Evolutionary conservation across 208 protist species (phyloP).

Genomic region (Naegleria lovaniensis): DNA sequence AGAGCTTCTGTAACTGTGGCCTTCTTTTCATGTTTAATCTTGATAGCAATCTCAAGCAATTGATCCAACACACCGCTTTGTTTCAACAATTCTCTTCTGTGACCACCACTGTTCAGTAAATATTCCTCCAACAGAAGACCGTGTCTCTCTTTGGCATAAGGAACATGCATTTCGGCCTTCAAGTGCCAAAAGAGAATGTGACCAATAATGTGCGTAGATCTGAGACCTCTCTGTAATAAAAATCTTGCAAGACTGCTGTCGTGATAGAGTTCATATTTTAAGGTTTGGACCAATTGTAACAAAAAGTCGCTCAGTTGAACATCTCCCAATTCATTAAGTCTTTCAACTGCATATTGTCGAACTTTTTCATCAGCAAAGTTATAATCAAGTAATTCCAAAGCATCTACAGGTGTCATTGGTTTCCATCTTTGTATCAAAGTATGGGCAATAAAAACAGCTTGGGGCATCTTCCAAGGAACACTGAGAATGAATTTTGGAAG

Average conservation of each 20-base stretch:
- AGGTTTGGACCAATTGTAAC: slow-evolving; percentile 70
- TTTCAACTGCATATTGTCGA: slow-evolving; percentile 61
- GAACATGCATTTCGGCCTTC: slow-evolving; percentile 66
- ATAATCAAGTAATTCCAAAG: slow-evolving; percentile 15
- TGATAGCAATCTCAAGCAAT: slow-evolving; percentile 56
- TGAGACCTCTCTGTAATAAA: slow-evolving; percentile 59
- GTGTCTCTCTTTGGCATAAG: slow-evolving; percentile 60
- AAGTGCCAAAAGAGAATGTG: slow-evolving; percentile 77
- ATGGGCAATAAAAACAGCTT: slow-evolving; percentile 58
- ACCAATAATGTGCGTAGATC: slow-evolving; percentile 63
- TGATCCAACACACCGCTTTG: slow-evolving; percentile 51
- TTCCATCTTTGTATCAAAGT: slow-evolving; percentile 39
- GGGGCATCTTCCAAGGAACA: slow-evolving; percentile 60
- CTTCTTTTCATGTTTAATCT: slow-evolving; percentile 50
- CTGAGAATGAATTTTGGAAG: slow-evolving; percentile 64
- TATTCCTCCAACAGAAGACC: slow-evolving; percentile 66
- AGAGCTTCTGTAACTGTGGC: not conserved
- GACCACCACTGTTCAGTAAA: not conserved
- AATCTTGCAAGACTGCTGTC: slow-evolving; percentile 60
- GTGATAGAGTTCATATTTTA: slow-evolving; percentile 75
- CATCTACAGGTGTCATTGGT: not conserved
- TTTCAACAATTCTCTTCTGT: slow-evolving; percentile 15
- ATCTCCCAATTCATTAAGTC: slow-evolving; percentile 55
- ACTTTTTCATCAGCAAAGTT: slow-evolving; percentile 58
- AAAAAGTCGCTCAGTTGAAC: slow-evolving; percentile 63